Conservation (phyloP, 306 rosid species). For the Prunus dulcis region DNA sequence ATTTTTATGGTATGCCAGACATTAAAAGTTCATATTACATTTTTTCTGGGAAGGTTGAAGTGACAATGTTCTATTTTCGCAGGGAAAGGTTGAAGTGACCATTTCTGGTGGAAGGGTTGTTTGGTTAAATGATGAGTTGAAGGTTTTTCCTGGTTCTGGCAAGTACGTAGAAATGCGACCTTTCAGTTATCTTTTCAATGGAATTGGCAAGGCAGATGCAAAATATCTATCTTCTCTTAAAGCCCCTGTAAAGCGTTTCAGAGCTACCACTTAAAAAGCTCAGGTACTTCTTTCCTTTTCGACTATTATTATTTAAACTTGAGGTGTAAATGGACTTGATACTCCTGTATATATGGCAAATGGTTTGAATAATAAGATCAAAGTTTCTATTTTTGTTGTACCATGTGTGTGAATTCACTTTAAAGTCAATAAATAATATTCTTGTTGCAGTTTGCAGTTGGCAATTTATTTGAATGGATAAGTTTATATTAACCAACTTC, state of each 20-base stretch:
- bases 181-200: slow-evolving; percentile 58
- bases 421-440: background rate
- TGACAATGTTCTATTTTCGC: slow-evolving; percentile 30
- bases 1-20: slow-evolving; percentile 2
- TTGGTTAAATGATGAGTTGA: slow-evolving; percentile 82
- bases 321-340: background rate
- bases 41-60: slow-evolving; percentile 76
- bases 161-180: slow-evolving; percentile 72
- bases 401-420: background rate
- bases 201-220: slow-evolving; percentile 62
- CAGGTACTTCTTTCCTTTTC: background rate
- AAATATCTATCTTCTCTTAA: slow-evolving; percentile 58
- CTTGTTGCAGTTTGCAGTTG: background rate
- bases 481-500: background rate
- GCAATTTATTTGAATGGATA: background rate
- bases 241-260: slow-evolving; percentile 67
- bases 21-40: slow-evolving; percentile 4
- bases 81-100: slow-evolving; percentile 96
- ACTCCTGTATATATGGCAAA: background rate
- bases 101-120: slow-evolving; percentile 87
- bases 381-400: background rate
- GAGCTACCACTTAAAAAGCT: background rate
- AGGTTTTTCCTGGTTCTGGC: slow-evolving; percentile 70
- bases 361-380: background rate
- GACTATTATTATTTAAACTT: background rate